Evolutionary conservation across 2,329 filamentous ascomycete genomes (phyloP).

Genomic region (Penicillium sp.): DNA sequence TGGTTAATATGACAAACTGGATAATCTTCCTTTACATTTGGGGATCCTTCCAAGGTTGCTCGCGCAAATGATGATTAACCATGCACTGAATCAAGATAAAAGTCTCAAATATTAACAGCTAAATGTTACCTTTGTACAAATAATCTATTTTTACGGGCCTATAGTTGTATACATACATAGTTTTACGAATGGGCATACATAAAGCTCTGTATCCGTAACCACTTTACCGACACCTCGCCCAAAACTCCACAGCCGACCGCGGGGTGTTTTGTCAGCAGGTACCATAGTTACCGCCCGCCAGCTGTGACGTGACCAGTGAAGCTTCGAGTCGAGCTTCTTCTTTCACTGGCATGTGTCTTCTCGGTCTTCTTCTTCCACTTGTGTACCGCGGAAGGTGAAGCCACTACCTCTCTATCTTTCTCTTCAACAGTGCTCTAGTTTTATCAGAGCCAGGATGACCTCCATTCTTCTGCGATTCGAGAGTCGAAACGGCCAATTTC

Average conservation of each 20-base stretch:
- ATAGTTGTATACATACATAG: background rate
- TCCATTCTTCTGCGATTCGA: conserved; percentile 82
- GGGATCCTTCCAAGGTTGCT: background rate
- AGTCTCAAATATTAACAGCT: background rate
- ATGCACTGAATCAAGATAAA: background rate
- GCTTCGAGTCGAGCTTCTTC: conserved; percentile 14
- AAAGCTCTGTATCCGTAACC: background rate
- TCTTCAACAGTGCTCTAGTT: background rate
- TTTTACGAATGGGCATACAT: background rate
- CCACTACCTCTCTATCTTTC: background rate
- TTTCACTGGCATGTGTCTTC: background rate
- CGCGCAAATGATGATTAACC: background rate
- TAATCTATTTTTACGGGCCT: background rate
- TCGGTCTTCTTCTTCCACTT: background rate
- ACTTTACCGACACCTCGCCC: background rate
- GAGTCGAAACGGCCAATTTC: conserved; percentile 89
- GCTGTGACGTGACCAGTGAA: conserved; percentile 26
- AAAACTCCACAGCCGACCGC: background rate
- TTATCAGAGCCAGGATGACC: conserved; percentile 32
- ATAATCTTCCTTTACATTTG: background rate
- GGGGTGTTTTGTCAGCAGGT: background rate
- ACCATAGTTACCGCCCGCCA: conserved; percentile 21
- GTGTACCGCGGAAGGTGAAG: background rate
- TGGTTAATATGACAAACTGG: no score
- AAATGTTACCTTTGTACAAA: background rate